Percentiles rank a stretch among this genome's conserved stretches.
Conservation (phyloP, 805 yeast genomes). For the Nakazawaea sp. region DNA sequence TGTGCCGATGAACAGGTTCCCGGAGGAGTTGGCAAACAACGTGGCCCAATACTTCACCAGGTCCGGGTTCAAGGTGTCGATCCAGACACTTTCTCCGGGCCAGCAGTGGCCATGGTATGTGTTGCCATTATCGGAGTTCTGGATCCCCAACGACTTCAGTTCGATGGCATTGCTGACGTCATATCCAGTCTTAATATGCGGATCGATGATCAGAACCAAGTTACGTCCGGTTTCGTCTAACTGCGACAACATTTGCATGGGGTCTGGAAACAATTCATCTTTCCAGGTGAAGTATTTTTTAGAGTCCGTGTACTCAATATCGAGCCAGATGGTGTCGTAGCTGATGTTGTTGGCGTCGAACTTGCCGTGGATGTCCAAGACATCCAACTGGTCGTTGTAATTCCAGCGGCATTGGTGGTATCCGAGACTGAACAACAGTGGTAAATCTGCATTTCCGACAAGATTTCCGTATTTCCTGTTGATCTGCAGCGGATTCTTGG, state of each 20-base stretch:
- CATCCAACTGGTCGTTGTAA: slow-evolving; percentile 83
- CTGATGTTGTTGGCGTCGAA: slow-evolving; percentile 78
- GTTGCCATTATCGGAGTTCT: slow-evolving; percentile 32
- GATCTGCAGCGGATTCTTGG: slow-evolving; percentile 45
- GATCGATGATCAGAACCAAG: slow-evolving; percentile 82
- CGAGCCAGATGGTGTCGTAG: slow-evolving; percentile 90
- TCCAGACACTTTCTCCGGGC: slow-evolving; percentile 97
- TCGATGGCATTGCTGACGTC: slow-evolving; percentile 49
- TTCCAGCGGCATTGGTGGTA: slow-evolving; percentile 99
- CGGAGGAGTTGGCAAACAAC: slow-evolving; percentile 38
- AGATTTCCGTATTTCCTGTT: slow-evolving; percentile 55
- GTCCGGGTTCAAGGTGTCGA: slow-evolving; percentile 70
- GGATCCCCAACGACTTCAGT: slow-evolving; percentile 36
- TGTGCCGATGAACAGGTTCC: slow-evolving; percentile 32
- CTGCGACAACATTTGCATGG: slow-evolving; percentile 55
- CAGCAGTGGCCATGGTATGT: slow-evolving; percentile 85
- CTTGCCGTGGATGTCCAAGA: slow-evolving; percentile 56
- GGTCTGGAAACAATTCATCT: slow-evolving; percentile 63
- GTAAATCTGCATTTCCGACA: slow-evolving; percentile 70
- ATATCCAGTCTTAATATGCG: slow-evolving; percentile 77
- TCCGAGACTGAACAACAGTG: slow-evolving; percentile 74
- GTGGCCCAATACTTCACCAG: slow-evolving; percentile 56
- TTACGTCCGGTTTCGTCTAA: slow-evolving; percentile 72
- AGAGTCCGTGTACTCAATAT: slow-evolving; percentile 82
- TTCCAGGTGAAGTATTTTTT: slow-evolving; percentile 94